phyloP scores from a whole-genome alignment of 768 basidiomycete genomes.

The Podaxis sp. region DNA sequence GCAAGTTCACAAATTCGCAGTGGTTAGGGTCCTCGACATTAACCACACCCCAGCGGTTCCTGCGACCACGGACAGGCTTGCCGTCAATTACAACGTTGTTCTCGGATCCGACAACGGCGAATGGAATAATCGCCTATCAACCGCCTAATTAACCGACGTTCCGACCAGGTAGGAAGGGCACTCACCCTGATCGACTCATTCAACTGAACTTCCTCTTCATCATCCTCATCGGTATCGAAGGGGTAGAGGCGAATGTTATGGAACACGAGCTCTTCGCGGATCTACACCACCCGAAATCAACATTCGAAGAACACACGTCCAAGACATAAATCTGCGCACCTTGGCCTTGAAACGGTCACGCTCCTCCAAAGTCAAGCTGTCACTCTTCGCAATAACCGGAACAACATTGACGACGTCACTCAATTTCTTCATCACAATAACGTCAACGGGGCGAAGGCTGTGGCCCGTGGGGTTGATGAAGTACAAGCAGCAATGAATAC shows the following conservation, averaged over 20 bases:
- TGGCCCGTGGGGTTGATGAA: constrained; percentile 99
- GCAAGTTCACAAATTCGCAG: constrained; percentile 97
- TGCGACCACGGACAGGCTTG: constrained; percentile 91
- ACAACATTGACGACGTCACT: constrained; percentile 99
- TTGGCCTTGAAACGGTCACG: constrained; percentile 90
- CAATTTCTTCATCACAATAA: constrained; percentile 98
- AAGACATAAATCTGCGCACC: constrained; percentile 39
- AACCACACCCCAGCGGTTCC: constrained; percentile 98
- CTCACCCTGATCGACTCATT: constrained; percentile 89
- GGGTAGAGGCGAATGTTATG: constrained; percentile 95
- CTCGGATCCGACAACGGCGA: constrained; percentile 97
- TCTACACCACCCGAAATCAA: constrained; percentile 47
- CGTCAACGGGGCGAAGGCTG: constrained; percentile 92
- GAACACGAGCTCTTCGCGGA: constrained; percentile 88
- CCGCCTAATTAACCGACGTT: constrained; percentile 7
- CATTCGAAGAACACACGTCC: neutral
- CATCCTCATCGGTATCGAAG: constrained; percentile 94
- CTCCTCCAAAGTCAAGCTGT: constrained; percentile 92
- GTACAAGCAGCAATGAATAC: constrained; percentile 97
- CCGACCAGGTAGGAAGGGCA: constrained; percentile 16
- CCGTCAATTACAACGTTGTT: constrained; percentile 94
- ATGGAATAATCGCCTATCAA: constrained; percentile 88
- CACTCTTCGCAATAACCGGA: constrained; percentile 98
- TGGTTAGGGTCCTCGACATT: constrained; percentile 96
- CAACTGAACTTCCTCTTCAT: constrained; percentile 87